Conservation (phyloP, 2,329 filamentous ascomycete genomes). For the Fusarium zealandicum region DNA sequence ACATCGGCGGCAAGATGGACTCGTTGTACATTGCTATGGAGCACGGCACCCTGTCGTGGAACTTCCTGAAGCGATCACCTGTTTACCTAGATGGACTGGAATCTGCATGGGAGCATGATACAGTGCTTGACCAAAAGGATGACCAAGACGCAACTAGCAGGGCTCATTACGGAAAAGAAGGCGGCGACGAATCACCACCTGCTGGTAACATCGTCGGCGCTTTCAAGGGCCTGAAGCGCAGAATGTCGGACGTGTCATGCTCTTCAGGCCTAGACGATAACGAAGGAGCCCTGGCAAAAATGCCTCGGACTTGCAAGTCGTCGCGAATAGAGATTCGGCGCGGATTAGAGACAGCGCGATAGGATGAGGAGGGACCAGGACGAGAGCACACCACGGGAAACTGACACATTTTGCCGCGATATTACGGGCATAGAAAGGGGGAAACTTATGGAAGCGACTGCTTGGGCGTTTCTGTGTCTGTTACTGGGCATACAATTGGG, state of each 20-base stretch:
- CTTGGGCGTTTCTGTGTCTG: not conserved
- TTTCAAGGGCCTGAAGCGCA: conserved; percentile 56
- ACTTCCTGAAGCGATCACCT: conserved; percentile 56
- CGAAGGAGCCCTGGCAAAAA: conserved; percentile 48
- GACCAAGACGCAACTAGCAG: conserved; percentile 43
- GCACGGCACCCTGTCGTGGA: conserved; percentile 63
- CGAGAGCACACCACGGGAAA: not conserved
- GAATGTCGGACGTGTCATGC: conserved; percentile 61
- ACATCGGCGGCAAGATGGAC: conserved; percentile 62
- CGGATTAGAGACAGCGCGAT: conserved; percentile 38
- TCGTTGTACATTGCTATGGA: conserved; percentile 67
- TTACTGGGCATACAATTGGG: conserved; percentile 19
- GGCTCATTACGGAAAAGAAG: conserved; percentile 39
- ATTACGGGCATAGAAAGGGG: not conserved
- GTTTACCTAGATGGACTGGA: conserved; percentile 62
- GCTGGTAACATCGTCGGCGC: conserved; percentile 34
- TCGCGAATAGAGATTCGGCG: conserved; percentile 50
- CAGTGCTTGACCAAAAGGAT: conserved; percentile 54
- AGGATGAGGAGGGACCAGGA: conserved; percentile 4
- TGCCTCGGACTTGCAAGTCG: conserved; percentile 51
- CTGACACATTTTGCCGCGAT: not conserved
- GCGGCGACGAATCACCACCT: conserved; percentile 30
- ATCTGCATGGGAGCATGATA: conserved; percentile 61
- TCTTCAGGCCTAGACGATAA: conserved; percentile 44
- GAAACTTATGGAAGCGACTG: conserved; percentile 23